Evolutionary conservation across 768 basidiomycete genomes (phyloP).

Genomic region (Infundibulicybe gibba): DNA sequence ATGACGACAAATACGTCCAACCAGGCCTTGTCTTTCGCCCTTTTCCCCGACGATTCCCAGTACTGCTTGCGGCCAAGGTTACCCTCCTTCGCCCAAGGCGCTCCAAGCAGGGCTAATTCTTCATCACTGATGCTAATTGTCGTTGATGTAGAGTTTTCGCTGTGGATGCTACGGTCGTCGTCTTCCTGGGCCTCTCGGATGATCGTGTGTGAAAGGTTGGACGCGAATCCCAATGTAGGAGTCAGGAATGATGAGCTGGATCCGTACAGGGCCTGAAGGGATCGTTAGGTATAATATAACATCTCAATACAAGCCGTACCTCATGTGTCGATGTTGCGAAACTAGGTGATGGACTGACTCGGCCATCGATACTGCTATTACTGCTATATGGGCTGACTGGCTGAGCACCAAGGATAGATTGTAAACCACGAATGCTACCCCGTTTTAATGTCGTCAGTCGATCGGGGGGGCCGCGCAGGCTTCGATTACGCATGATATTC

Average conservation of each 20-base stretch:
- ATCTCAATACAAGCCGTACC: conserved; percentile 25
- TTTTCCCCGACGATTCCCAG: conserved; percentile 81
- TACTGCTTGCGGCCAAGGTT: conserved; percentile 94
- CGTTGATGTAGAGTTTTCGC: conserved; percentile 62
- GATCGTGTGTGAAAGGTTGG: conserved; percentile 93
- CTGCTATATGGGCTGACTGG: conserved; percentile 80
- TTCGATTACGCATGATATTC: conserved; percentile 60
- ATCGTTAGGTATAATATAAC: conserved; percentile 2
- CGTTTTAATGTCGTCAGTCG: conserved; percentile 79
- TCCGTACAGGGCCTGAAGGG: conserved; percentile 52
- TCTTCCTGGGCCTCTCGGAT: conserved; percentile 94
- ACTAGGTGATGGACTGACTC: conserved; percentile 93
- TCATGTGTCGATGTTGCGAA: conserved; percentile 89
- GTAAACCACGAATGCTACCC: conserved; percentile 86
- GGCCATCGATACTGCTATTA: conserved; percentile 79
- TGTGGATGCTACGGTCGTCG: conserved; percentile 68
- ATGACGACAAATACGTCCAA: conserved; percentile 95
- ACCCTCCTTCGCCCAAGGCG: conserved; percentile 99
- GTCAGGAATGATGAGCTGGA: conserved; percentile 70
- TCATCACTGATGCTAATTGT: conserved; percentile 91
- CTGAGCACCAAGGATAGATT: conserved; percentile 69
- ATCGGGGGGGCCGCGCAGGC: conserved; percentile 67
- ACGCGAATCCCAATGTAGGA: conserved; percentile 93
- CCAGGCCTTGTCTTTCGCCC: conserved; percentile 89
- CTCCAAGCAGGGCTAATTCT: conserved; percentile 89